phyloP scores from a whole-genome alignment of 192 early-diverging fungal genomes.

The Coemansia sp. region DNA sequence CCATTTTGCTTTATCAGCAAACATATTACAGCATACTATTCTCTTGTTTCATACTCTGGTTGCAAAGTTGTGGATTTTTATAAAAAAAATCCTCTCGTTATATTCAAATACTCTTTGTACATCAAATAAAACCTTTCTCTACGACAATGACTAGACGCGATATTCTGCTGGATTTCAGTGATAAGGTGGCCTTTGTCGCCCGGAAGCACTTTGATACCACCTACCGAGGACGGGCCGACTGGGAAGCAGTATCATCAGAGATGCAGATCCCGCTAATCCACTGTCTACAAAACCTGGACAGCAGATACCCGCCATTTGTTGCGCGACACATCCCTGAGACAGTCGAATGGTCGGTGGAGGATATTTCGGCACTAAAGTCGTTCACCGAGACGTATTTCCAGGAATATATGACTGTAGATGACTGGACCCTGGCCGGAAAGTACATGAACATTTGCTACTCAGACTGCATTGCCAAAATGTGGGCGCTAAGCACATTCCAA shows the following conservation, averaged over 20 bases:
- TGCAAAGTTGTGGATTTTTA: no score
- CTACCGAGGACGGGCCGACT: constrained; percentile 18
- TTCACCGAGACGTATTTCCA: constrained; percentile 40
- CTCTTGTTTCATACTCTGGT: neutral
- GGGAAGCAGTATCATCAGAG: constrained; percentile 33
- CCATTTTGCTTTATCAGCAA: no score
- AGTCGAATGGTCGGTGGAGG: constrained; percentile 29
- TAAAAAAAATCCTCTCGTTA: no score
- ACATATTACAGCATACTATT: neutral
- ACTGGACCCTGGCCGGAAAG: constrained; percentile 44
- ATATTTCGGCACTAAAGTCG: constrained; percentile 26
- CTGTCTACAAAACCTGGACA: constrained; percentile 31
- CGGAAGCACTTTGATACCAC: constrained; percentile 11
- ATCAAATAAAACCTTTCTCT: neutral
- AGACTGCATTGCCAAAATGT: constrained; percentile 49
- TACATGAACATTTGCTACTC: constrained; percentile 47
- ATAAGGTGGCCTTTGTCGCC: constrained; percentile 13
- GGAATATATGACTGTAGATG: constrained; percentile 27
- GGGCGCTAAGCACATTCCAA: constrained; percentile 30
- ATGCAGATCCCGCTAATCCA: constrained; percentile 28
- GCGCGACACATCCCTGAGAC: constrained; percentile 15
- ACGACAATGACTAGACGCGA: neutral
- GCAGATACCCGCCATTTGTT: neutral
- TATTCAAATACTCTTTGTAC: neutral
- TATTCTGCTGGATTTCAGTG: neutral